Conservation (phyloP, 2,329 filamentous ascomycete species). For the Didymellaceae sp. region DNA sequence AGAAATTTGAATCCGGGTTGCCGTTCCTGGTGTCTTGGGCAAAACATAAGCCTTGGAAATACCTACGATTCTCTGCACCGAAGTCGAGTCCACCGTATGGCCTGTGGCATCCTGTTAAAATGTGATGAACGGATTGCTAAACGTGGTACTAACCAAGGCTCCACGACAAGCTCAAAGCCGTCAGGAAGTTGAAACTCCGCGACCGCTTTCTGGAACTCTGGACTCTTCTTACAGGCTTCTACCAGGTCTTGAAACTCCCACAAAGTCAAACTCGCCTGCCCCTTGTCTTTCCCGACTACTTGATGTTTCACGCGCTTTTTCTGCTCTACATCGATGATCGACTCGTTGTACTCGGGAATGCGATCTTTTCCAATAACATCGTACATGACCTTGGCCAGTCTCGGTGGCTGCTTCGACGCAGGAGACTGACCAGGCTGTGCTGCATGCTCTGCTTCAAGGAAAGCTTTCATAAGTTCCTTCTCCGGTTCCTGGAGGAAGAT, state of each 20-base stretch:
- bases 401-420: constrained; percentile 53
- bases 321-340: constrained; percentile 57
- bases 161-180: constrained; percentile 62
- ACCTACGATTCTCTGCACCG: constrained; percentile 56
- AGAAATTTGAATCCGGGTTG: constrained; percentile 53
- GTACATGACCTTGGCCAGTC: constrained; percentile 62
- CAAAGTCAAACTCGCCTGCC: constrained; percentile 57
- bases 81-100: constrained; percentile 62
- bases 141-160: constrained; percentile 52
- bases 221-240: constrained; percentile 59
- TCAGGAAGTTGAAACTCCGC: constrained; percentile 61
- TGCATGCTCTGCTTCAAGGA: constrained; percentile 56
- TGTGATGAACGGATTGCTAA: neutral
- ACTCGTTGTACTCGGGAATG: constrained; percentile 62
- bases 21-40: constrained; percentile 55
- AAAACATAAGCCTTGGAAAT: constrained; percentile 63
- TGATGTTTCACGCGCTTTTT: constrained; percentile 53
- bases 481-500: constrained; percentile 60
- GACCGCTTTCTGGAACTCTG: constrained; percentile 59
- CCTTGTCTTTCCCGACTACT: constrained; percentile 55
- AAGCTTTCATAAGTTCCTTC: constrained; percentile 57
- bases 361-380: constrained; percentile 61
- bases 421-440: constrained; percentile 47
- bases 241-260: constrained; percentile 46
- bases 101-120: constrained; percentile 26